Evolutionary conservation across 2,329 filamentous ascomycete genomes (phyloP), one percentile per base, ranked within the genome.

Genomic region (Fusarium sp.): DNA sequence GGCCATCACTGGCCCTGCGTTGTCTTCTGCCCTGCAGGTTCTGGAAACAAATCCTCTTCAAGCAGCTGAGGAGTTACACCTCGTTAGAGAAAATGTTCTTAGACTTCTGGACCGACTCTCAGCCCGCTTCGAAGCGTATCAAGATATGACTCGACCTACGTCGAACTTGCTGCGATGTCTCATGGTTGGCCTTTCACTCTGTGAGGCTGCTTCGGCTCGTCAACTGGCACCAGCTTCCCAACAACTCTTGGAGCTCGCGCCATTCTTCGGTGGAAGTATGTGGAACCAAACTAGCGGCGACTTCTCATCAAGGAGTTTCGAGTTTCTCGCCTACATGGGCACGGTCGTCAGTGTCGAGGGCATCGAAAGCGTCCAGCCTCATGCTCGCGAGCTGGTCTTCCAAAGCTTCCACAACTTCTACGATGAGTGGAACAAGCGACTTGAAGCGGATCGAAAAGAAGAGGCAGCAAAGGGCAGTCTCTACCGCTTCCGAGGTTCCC

Each of bases 401-500:
- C 88, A 89, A 74, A 88, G 91, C 20, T 91, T 98, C 70, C 90
- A 93, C 62, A 86, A 85, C 18, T 92, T 97, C 78, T 97, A 95
- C 78, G 85, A 91, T 18, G 88, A 95, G 60, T 99, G 96, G 95
- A 94, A 91, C 76, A 88, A 90, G 60, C 92, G 93, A 79, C 89
- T 98, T 3, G 89, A 92, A 63, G 87, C 91, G 23, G 95, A 98
- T 73, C 93, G 94, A 77, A 91, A 92, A 77, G 90, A 93, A 56
- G 91, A 93, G 75, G 92, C 93, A 20, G 88, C 90, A 32, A 94
- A 93, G 71, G 91, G 90, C 6, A 95, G 93, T 72, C 83, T 97
- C 43, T 99, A 97, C 82, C 92, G 92, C 23, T 98, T 97, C 84
- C 91, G 91, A 72, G 96, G 95, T 35, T 92, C 91, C 43, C 85